Conservation (phyloP, 345 rosid species). For the Iberis pinnata region DNA sequence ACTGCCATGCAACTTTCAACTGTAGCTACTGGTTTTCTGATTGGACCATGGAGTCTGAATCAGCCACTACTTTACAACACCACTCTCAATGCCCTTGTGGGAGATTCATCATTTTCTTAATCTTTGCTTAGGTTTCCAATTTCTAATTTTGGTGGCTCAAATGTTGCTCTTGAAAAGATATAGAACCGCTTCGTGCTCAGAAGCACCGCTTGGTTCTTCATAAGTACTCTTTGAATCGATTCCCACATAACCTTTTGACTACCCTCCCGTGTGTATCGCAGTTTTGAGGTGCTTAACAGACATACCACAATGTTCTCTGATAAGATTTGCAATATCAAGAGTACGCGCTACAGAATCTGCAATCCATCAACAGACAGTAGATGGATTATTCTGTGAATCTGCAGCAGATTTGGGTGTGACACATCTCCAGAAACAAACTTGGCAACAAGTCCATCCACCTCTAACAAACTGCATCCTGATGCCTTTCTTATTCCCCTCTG, state of each 20-base stretch:
- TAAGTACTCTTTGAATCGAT: not conserved
- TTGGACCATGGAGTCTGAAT: not conserved
- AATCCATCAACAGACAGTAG: conserved; percentile 23
- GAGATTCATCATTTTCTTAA: not conserved
- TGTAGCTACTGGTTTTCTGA: too few species aligned
- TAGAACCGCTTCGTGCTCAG: not conserved
- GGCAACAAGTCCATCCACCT: conserved; percentile 39
- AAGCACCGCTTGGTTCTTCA: conserved; percentile 7
- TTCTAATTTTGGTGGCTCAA: not conserved
- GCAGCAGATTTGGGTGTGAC: conserved; percentile 29
- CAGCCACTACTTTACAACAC: not conserved
- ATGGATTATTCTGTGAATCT: conserved; percentile 38
- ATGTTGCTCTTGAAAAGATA: not conserved
- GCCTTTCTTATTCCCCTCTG: conserved; percentile 41
- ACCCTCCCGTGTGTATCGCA: not conserved
- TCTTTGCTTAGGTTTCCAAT: not conserved
- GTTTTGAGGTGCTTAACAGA: not conserved
- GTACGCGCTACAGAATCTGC: conserved; percentile 17
- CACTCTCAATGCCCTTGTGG: not conserved
- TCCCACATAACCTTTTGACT: not conserved
- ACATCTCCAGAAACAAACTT: conserved; percentile 54
- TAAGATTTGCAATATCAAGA: conserved; percentile 13
- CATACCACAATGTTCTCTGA: not conserved
- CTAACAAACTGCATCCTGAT: conserved; percentile 53
- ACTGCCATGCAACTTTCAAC: too few species aligned